phyloP scores from a whole-genome alignment of 2,329 filamentous ascomycete species.

The Sporothrix schenckii region DNA sequence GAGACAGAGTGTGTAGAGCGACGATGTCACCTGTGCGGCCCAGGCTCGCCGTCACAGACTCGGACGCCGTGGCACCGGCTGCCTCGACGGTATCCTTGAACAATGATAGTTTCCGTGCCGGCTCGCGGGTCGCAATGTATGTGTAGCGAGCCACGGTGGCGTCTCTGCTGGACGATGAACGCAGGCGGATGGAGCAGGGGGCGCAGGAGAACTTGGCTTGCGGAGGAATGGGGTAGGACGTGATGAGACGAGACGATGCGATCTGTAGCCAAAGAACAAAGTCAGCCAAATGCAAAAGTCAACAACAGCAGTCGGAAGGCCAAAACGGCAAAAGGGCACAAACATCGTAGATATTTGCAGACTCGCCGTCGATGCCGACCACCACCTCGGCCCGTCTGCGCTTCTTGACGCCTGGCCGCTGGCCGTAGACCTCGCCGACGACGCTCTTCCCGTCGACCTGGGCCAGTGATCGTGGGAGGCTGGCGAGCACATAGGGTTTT shows the following conservation, averaged over 20 bases:
- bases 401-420: constrained; percentile 58
- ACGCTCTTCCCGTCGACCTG: constrained; percentile 55
- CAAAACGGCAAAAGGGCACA: constrained; percentile 37
- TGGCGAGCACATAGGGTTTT: constrained; percentile 64
- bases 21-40: constrained; percentile 48
- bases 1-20: constrained; percentile 47
- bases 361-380: constrained; percentile 66
- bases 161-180: constrained; percentile 52
- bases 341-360: constrained; percentile 68
- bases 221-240: constrained; percentile 68
- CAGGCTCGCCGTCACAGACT: constrained; percentile 49
- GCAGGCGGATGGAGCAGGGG: constrained; percentile 60
- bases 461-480: constrained; percentile 62
- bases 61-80: constrained; percentile 57
- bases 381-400: constrained; percentile 65
- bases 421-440: constrained; percentile 64
- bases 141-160: constrained; percentile 57
- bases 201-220: constrained; percentile 66
- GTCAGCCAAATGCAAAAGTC: neutral
- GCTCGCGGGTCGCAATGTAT: constrained; percentile 59
- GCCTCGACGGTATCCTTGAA: constrained; percentile 61
- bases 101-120: constrained; percentile 57
- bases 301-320: constrained; percentile 17
- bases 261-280: constrained; percentile 49
- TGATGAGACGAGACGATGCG: constrained; percentile 62